These are phyloP conservation scores for Neonectria magnoliae DNA, from an alignment of 2,329 filamentous ascomycete species.

Conservation along the genomic window DNA sequence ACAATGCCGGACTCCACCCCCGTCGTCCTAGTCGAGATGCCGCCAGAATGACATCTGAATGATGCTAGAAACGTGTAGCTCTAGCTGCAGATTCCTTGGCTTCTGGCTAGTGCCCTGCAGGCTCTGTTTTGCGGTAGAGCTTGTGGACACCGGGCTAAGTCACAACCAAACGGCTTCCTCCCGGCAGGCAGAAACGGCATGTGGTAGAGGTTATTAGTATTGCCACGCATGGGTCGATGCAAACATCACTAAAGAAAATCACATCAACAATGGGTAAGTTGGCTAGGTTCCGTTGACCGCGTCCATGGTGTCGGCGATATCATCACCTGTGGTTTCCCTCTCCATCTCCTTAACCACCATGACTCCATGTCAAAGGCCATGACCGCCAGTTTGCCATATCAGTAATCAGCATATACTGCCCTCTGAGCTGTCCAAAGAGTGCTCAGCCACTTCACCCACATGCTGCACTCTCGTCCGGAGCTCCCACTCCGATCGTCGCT, in stretches of 20 bases:
- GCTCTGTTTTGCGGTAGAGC: background rate
- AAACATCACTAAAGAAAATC: background rate
- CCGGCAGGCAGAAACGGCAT: background rate
- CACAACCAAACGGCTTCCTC: background rate
- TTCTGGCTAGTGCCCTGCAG: background rate
- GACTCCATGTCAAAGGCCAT: background rate
- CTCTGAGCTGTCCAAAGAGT: background rate
- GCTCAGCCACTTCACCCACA: background rate
- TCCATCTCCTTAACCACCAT: background rate
- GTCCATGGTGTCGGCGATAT: background rate
- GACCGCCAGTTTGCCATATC: background rate
- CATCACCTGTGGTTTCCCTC: background rate
- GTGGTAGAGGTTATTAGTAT: background rate
- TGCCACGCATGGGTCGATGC: background rate
- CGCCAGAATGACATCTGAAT: background rate
- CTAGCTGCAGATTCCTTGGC: background rate
- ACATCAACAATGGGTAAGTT: background rate
- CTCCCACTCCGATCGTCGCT: background rate
- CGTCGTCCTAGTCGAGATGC: background rate
- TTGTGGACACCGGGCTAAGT: background rate
- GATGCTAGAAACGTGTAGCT: background rate
- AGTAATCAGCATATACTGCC: background rate
- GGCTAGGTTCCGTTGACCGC: background rate
- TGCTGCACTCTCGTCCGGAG: background rate
- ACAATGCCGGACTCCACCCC: background rate